Percentiles rank a stretch among this genome's conserved stretches.
Conservation (phyloP, 768 basidiomycete species). For the Leucosporidium yakuticum region DNA sequence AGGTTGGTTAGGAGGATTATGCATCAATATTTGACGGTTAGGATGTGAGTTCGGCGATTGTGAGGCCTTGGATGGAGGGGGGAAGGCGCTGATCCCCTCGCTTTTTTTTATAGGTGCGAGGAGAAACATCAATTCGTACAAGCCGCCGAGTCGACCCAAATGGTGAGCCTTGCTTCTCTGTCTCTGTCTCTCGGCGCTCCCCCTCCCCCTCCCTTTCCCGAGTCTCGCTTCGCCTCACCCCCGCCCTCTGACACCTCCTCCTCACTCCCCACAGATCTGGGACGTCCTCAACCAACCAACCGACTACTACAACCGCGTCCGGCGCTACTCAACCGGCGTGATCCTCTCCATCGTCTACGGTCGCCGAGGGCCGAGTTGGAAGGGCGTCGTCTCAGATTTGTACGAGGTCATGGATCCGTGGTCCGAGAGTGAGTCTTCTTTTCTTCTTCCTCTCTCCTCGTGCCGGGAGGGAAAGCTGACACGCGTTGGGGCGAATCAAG, state of each 20-base stretch:
- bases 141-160: slow-evolving; percentile 10
- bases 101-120: not conserved
- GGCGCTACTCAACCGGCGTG: not conserved
- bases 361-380: slow-evolving; percentile 1
- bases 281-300: not conserved
- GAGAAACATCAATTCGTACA: slow-evolving; percentile 6
- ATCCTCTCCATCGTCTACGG: slow-evolving; percentile 15
- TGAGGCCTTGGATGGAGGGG: too few relatives aligned
- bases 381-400: slow-evolving; percentile 6
- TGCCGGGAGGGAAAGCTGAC: too few relatives aligned
- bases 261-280: not conserved
- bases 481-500: not conserved
- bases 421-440: not conserved
- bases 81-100: too few relatives aligned
- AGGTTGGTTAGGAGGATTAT: slow-evolving; percentile 7
- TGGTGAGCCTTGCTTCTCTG: not conserved
- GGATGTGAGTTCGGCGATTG: slow-evolving; percentile 1
- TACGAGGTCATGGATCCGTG: slow-evolving; percentile 18
- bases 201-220: too few relatives aligned
- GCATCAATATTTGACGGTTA: slow-evolving; percentile 7
- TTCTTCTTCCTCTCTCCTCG: too few relatives aligned
- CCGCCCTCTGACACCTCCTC: too few relatives aligned
- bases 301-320: slow-evolving; percentile 6
- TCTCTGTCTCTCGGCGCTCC: too few relatives aligned
- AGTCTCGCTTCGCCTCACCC: too few relatives aligned